Evolutionary conservation across 352 stramenopile genomes (phyloP).

Genomic region (Phytophthora constricta): DNA sequence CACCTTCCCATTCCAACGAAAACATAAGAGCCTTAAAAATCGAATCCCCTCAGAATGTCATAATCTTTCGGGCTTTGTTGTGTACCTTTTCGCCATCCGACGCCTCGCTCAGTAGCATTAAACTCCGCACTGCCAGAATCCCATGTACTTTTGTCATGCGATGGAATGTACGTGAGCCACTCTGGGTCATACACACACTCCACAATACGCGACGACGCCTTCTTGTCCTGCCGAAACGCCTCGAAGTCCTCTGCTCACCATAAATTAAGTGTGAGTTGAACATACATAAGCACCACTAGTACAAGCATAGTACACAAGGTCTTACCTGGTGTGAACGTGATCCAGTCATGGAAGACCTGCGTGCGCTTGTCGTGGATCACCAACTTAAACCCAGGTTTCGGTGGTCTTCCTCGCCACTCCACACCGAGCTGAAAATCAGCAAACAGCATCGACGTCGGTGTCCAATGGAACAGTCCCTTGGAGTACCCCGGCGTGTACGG

Average conservation of each 20-base stretch:
- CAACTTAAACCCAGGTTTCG: constrained; percentile 86
- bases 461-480: constrained; percentile 83
- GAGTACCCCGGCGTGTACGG: constrained; percentile 80
- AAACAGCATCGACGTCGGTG: constrained; percentile 56
- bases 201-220: constrained; percentile 81
- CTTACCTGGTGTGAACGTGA: constrained; percentile 80
- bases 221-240: constrained; percentile 81
- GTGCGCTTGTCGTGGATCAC: constrained; percentile 87
- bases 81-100: constrained; percentile 83
- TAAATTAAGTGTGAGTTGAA: not conserved
- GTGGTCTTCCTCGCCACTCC: constrained; percentile 78
- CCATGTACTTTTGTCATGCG: constrained; percentile 85
- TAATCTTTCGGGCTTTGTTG: constrained; percentile 27
- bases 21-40: too few species aligned
- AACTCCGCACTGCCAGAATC: constrained; percentile 72
- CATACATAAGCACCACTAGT: not conserved
- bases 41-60: too few species aligned
- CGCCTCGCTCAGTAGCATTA: constrained; percentile 61
- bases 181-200: constrained; percentile 86
- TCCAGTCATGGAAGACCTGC: constrained; percentile 88
- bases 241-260: constrained; percentile 71
- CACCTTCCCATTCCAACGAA: constrained; percentile 45
- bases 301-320: not conserved
- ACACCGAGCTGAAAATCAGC: constrained; percentile 85
- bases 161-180: constrained; percentile 85